phyloP scores from a whole-genome alignment of 345 rosid genomes.

The Brassica rapa region DNA sequence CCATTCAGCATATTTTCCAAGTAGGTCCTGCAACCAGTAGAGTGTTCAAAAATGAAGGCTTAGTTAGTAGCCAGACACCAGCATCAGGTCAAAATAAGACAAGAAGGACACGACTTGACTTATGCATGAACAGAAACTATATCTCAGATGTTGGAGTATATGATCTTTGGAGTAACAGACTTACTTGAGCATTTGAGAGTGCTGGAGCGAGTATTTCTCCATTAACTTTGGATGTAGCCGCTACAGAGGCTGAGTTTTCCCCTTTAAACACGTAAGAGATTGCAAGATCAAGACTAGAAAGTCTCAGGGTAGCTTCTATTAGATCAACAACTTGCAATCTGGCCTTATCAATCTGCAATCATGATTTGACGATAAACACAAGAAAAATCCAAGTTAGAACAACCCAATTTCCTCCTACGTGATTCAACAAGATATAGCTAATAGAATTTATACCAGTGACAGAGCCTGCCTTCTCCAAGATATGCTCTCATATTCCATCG shows the following conservation, averaged over 20 bases:
- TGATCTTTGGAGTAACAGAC: slow-evolving; percentile 34
- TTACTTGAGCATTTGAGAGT: slow-evolving; percentile 69
- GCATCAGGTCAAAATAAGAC: slow-evolving; percentile 16
- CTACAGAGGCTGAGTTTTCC: slow-evolving; percentile 50
- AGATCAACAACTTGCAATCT: slow-evolving; percentile 73
- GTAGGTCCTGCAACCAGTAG: slow-evolving; percentile 57
- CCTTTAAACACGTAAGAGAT: slow-evolving; percentile 61
- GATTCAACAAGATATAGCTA: slow-evolving; percentile 20
- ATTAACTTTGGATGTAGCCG: slow-evolving; percentile 64
- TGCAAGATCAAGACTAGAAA: slow-evolving; percentile 81
- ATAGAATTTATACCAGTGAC: slow-evolving; percentile 56
- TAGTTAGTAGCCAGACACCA: slow-evolving; percentile 11
- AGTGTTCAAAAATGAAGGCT: slow-evolving; percentile 6
- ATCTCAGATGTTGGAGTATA: slow-evolving; percentile 15
- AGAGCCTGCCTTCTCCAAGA: slow-evolving; percentile 70
- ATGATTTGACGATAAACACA: slow-evolving; percentile 28
- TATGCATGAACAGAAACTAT: slow-evolving; percentile 2
- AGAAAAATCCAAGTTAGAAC: slow-evolving; percentile 17
- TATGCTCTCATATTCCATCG: slow-evolving; percentile 84
- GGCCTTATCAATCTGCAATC: slow-evolving; percentile 67
- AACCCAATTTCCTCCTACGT: slow-evolving; percentile 18
- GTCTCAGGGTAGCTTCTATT: slow-evolving; percentile 67
- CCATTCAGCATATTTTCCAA: slow-evolving; percentile 68
- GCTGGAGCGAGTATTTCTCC: slow-evolving; percentile 80
- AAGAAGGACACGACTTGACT: neutral